Percentiles rank a stretch among this genome's conserved stretches.
Conservation (phyloP, 805 yeast species). For the Naumovozyma baii region DNA sequence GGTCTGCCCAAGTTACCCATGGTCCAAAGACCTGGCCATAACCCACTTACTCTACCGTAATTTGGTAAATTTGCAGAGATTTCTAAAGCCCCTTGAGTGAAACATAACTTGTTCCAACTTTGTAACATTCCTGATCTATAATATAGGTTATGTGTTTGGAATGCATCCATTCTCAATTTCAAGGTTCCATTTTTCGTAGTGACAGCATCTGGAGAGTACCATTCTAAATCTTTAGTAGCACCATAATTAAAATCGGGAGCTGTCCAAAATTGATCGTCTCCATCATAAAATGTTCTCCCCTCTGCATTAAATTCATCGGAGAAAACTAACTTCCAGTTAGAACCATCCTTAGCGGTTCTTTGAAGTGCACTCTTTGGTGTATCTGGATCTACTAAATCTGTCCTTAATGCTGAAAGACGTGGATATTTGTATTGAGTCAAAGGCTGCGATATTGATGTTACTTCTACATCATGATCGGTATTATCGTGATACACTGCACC, state of each 20-base stretch:
- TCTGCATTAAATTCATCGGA: slow-evolving; percentile 86
- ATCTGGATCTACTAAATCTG: slow-evolving; percentile 49
- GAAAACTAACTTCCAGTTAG: slow-evolving; percentile 66
- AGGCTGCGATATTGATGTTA: slow-evolving; percentile 27
- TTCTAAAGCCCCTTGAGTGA: slow-evolving; percentile 74
- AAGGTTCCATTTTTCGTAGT: slow-evolving; percentile 68
- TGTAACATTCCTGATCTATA: slow-evolving; percentile 90
- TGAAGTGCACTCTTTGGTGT: slow-evolving; percentile 44
- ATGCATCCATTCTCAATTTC: slow-evolving; percentile 68
- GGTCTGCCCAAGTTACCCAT: slow-evolving; percentile 90
- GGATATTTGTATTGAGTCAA: slow-evolving; percentile 45
- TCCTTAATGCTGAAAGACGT: slow-evolving; percentile 41
- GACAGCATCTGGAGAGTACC: slow-evolving; percentile 91
- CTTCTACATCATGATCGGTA: neutral
- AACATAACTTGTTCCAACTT: slow-evolving; percentile 86
- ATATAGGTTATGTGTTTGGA: slow-evolving; percentile 61
- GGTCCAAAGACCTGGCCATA: slow-evolving; percentile 97
- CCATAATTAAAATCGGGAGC: slow-evolving; percentile 77
- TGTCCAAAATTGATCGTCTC: slow-evolving; percentile 87
- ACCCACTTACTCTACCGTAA: slow-evolving; percentile 64
- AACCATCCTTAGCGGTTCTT: slow-evolving; percentile 49
- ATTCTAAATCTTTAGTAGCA: slow-evolving; percentile 84
- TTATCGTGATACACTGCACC: slow-evolving; percentile 40
- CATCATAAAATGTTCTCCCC: slow-evolving; percentile 82
- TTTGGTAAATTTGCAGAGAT: slow-evolving; percentile 73